Base-by-base conservation (phyloP, 2,329 filamentous ascomycete genomes). In the Stylonectria norvegica region DNA sequence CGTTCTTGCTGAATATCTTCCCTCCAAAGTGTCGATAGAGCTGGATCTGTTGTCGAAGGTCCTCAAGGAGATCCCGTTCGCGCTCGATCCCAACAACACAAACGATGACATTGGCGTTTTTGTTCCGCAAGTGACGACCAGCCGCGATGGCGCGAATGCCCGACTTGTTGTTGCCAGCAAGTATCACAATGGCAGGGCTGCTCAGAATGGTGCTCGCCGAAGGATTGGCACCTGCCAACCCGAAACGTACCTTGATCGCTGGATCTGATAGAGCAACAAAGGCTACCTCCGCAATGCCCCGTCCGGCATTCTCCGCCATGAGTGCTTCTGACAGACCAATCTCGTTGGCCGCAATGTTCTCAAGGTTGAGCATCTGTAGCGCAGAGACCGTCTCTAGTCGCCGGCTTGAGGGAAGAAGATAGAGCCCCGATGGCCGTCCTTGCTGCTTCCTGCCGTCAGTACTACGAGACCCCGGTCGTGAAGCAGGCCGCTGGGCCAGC, bases 111-210 rank as follows among this genome's bases (percentile, higher is more conserved):
- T 88, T 84, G 39, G 88, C 71, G 15, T 86, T 86, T 49, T 90
- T 86, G 58, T 90, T 91, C 36, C 87, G 81, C 7, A 97, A 76
- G 61, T 97, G 90, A 4, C 93, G 81, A 19, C 85, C 89, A 4
- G 89, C 89, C 11, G 89, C 86, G 38, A 97, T 75, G 3, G 89
- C 89, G 43, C 91, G 78, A 25, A 87, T 83, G 27, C 91, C 90
- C 1, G 85, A 89, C 51, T 89, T 89, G 64, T 95, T 91, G 63
- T 96, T 97, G n/a, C 93, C 91, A 0, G 88, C 90, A n/a, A 97
- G 73, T 5, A 97, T 79, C 16, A 95, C 81, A 20, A 81, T 68
- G 1, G 73, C 71, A 4, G 65, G 62, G 30, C 55, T 62, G 45
- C 43, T 60, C 28, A 59, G 41, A 23, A 52, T 54, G 7, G 56